Conservation (phyloP, 371 early-diverging fungal species). For the Fennellomyces sp. region DNA sequence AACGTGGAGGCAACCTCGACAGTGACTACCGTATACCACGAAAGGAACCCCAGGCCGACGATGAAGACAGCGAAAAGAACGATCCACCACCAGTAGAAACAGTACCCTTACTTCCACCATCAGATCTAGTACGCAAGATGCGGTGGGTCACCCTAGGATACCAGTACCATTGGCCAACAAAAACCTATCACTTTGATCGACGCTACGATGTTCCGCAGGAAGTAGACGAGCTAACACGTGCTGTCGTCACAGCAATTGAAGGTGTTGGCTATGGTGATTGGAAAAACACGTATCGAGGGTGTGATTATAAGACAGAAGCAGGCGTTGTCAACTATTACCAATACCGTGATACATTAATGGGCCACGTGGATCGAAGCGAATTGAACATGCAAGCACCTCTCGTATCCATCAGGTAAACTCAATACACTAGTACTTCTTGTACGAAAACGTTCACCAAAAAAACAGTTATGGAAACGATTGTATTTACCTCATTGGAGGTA, state of each 20-base stretch:
- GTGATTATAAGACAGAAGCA: conserved; percentile 80
- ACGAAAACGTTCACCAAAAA: background rate
- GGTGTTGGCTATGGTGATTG: conserved; percentile 35
- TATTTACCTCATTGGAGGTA: conserved; percentile 81
- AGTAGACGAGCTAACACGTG: conserved; percentile 48
- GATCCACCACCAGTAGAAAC: conserved; percentile 45
- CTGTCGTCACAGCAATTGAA: conserved; percentile 56
- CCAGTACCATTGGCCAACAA: conserved; percentile 93
- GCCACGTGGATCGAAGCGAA: conserved; percentile 95
- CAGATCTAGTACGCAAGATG: conserved; percentile 59
- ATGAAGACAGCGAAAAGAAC: conserved; percentile 16
- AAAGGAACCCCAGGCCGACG: conserved; percentile 18
- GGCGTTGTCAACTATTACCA: conserved; percentile 96
- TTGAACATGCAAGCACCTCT: conserved; percentile 81
- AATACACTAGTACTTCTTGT: background rate
- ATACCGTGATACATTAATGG: conserved; percentile 83
- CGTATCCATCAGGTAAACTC: conserved; percentile 72
- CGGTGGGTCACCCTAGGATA: conserved; percentile 92
- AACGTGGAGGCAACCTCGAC: conserved; percentile 29
- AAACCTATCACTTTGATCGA: conserved; percentile 69
- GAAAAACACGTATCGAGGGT: conserved; percentile 50
- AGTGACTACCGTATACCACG: conserved; percentile 20
- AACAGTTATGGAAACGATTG: conserved; percentile 76
- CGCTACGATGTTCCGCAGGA: conserved; percentile 55
- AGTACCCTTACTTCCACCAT: conserved; percentile 42